Conservation (phyloP, 1,284 basidiomycete species). For the Cryptococcus sp. region DNA sequence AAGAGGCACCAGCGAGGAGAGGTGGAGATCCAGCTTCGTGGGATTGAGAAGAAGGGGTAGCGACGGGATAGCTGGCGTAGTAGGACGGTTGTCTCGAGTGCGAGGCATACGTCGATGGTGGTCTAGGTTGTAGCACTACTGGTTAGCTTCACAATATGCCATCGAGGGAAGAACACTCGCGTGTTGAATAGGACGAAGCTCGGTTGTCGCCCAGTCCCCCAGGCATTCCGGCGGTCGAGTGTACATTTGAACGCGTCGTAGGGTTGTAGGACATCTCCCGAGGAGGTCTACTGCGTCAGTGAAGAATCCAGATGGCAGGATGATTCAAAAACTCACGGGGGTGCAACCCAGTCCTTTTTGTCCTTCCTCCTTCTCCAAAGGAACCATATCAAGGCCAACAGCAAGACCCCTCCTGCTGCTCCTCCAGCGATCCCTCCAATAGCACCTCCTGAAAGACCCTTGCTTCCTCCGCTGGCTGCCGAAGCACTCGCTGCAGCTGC, state of each 20-base stretch:
- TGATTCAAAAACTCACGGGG: slow-evolving; percentile 31
- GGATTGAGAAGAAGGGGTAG: slow-evolving; percentile 23
- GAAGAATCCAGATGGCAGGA: no score
- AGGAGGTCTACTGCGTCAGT: slow-evolving; percentile 23
- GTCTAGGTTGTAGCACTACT: slow-evolving; percentile 16
- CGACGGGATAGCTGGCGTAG: slow-evolving; percentile 31
- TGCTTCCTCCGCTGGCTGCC: neutral
- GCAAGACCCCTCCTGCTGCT: slow-evolving; percentile 28
- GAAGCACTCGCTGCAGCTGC: slow-evolving; percentile 3
- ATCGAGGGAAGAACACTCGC: no score
- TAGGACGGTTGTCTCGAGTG: slow-evolving; percentile 27
- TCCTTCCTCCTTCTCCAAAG: slow-evolving; percentile 26
- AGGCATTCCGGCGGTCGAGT: no score
- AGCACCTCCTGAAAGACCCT: slow-evolving; percentile 24
- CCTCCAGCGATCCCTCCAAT: slow-evolving; percentile 45
- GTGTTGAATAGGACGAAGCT: slow-evolving; percentile 29
- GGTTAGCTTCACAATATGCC: no score
- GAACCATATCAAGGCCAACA: slow-evolving; percentile 20
- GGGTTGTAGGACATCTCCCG: slow-evolving; percentile 25
- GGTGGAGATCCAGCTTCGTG: slow-evolving; percentile 28
- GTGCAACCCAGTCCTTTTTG: slow-evolving; percentile 34
- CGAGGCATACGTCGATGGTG: slow-evolving; percentile 12
- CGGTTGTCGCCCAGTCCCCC: slow-evolving; percentile 12
- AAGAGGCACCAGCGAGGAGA: slow-evolving; percentile 7
- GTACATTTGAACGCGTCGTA: slow-evolving; percentile 1